phyloP scores from a whole-genome alignment of 2,329 filamentous ascomycete species.

The Leptographium lundbergii region DNA sequence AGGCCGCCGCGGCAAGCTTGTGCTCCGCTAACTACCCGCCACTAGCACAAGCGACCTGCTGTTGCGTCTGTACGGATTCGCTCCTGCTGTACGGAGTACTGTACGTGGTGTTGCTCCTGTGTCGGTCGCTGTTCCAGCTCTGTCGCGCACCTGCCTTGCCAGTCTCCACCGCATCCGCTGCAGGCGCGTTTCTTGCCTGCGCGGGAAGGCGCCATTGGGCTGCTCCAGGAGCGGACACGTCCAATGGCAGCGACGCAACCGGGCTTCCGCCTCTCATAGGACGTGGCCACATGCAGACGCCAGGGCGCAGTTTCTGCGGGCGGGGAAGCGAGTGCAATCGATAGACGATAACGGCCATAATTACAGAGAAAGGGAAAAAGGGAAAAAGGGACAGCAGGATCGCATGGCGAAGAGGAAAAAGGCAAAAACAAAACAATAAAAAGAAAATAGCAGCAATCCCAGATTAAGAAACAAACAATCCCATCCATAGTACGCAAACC shows the following conservation, averaged over 20 bases:
- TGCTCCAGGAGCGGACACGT: constrained; percentile 10
- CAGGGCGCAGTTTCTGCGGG: constrained; percentile 15
- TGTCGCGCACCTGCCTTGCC: background rate
- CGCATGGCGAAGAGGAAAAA: background rate
- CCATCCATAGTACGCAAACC: background rate
- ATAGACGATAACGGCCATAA: background rate
- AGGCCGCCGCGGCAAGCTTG: background rate
- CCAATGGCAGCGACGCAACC: constrained; percentile 21
- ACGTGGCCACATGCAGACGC: constrained; percentile 22
- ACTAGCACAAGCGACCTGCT: background rate
- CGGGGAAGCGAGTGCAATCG: background rate
- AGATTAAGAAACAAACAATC: background rate
- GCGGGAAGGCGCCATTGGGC: constrained; percentile 8
- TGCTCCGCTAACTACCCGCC: background rate
- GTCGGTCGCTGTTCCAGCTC: too few relatives aligned
- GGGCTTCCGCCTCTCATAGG: constrained; percentile 22
- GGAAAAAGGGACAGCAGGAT: too few relatives aligned
- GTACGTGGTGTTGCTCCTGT: too few relatives aligned
- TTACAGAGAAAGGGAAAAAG: background rate
- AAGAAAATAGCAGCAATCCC: background rate
- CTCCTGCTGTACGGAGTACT: too few relatives aligned
- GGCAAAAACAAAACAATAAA: background rate
- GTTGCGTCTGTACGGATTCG: too few relatives aligned
- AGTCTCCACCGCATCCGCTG: background rate
- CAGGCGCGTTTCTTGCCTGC: too few relatives aligned